phyloP scores from a whole-genome alignment of 768 basidiomycete genomes.

The Leucosporidium creatinivorum region DNA sequence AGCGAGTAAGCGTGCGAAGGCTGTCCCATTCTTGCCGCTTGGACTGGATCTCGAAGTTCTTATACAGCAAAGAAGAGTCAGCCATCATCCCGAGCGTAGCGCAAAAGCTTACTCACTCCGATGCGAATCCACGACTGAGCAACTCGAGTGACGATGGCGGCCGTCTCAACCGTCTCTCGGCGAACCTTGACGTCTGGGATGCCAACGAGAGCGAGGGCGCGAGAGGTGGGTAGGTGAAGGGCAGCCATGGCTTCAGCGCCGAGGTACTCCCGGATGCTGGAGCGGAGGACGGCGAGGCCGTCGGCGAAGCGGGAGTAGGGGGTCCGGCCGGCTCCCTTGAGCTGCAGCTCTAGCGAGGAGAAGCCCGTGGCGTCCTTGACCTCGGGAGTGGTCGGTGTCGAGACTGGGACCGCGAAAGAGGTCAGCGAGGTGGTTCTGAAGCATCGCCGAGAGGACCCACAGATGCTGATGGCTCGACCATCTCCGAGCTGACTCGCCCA shows the following conservation, averaged over 20 bases:
- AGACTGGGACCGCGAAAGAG: constrained; percentile 4
- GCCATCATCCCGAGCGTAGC: constrained; percentile 26
- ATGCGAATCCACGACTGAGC: constrained; percentile 55
- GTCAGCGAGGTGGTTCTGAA: background rate
- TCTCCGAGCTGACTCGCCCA: constrained; percentile 97
- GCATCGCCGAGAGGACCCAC: constrained; percentile 42
- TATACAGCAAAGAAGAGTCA: constrained; percentile 40
- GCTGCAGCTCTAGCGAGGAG: constrained; percentile 62
- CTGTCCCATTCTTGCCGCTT: constrained; percentile 60
- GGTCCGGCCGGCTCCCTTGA: constrained; percentile 90
- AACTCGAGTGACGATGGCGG: constrained; percentile 35
- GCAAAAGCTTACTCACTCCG: constrained; percentile 45
- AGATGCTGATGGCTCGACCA: constrained; percentile 84
- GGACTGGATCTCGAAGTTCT: constrained; percentile 53
- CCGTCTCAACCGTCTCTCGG: constrained; percentile 61
- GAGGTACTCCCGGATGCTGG: constrained; percentile 87
- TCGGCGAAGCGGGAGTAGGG: constrained; percentile 89
- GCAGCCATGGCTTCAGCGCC: constrained; percentile 82
- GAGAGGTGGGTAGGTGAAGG: constrained; percentile 76
- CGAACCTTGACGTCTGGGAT: constrained; percentile 65
- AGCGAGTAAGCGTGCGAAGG: constrained; percentile 65
- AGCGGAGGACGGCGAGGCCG: constrained; percentile 89
- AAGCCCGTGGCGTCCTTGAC: constrained; percentile 17
- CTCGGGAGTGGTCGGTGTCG: constrained; percentile 15
- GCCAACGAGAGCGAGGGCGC: constrained; percentile 70